Conservation (phyloP, 805 yeast species). For the Suhomyces sp. region DNA sequence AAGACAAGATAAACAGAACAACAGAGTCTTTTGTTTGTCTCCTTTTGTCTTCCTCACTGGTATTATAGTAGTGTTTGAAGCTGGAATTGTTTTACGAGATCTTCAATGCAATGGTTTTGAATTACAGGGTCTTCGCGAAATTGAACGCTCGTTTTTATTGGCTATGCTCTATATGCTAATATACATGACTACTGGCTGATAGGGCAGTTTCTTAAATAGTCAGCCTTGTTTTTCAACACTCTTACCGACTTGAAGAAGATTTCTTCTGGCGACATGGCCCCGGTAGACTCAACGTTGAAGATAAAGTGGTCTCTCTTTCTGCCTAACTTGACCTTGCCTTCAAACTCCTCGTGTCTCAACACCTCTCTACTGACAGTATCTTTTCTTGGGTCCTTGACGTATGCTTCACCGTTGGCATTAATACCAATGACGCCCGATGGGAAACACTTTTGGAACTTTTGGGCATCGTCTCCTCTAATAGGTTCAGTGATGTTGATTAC, state of each 20-base stretch:
- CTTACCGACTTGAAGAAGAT: slow-evolving; percentile 88
- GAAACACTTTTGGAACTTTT: slow-evolving; percentile 82
- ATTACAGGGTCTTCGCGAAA: not conserved
- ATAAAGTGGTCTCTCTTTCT: slow-evolving; percentile 90
- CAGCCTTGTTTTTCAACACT: slow-evolving; percentile 81
- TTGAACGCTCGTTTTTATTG: not conserved
- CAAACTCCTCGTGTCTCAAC: slow-evolving; percentile 86
- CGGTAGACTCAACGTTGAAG: slow-evolving; percentile 90
- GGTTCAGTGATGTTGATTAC: slow-evolving; percentile 73
- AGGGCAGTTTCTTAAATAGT: slow-evolving; percentile 74
- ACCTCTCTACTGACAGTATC: slow-evolving; percentile 98
- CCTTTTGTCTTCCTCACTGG: not conserved
- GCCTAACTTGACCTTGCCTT: slow-evolving; percentile 86
- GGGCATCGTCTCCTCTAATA: slow-evolving; percentile 73
- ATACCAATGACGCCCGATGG: slow-evolving; percentile 90
- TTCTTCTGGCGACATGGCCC: slow-evolving; percentile 97
- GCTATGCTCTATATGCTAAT: slow-evolving; percentile 1
- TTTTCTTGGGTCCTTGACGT: slow-evolving; percentile 82
- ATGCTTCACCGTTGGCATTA: slow-evolving; percentile 64
- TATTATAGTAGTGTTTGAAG: not conserved
- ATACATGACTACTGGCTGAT: slow-evolving; percentile 47
- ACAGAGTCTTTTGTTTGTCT: too few relatives aligned
- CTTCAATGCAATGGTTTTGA: not conserved
- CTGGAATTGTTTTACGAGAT: not conserved
- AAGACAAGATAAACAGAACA: too few relatives aligned